Evolutionary conservation across 176 grass and related monocot genomes (phyloP).

Genomic region (Pharus latifolius): DNA sequence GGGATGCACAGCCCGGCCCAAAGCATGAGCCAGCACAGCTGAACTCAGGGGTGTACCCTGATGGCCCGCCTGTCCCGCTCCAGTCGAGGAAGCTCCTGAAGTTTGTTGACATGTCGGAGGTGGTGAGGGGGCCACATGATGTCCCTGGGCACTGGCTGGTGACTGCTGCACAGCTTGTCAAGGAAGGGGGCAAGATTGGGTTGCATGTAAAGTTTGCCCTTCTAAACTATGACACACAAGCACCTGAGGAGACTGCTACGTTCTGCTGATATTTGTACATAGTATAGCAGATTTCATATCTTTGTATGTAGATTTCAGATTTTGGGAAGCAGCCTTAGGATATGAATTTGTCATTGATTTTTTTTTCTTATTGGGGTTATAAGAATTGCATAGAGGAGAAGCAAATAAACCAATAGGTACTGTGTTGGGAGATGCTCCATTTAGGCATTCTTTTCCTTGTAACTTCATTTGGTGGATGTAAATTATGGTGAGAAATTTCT

Average conservation of each 20-base stretch:
- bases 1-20: conserved; percentile 5
- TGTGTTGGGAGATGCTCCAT: too few species aligned
- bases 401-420: background rate
- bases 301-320: conserved; percentile 22
- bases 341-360: too few species aligned
- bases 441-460: too few species aligned
- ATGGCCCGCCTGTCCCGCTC: conserved; percentile 77
- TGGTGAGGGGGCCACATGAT: conserved; percentile 71
- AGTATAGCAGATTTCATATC: too few species aligned
- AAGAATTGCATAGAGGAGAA: conserved; percentile 15
- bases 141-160: conserved; percentile 90
- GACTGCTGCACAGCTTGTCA: conserved; percentile 50
- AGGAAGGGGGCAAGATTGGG: conserved; percentile 62
- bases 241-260: background rate
- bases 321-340: conserved; percentile 20
- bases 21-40: conserved; percentile 71
- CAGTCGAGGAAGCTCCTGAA: conserved; percentile 79
- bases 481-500: too few species aligned
- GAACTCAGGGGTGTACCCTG: conserved; percentile 88
- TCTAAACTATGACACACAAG: conserved; percentile 37
- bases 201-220: conserved; percentile 76
- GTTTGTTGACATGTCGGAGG: conserved; percentile 90
- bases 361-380: background rate
- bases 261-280: background rate
- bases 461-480: too few species aligned